Evolutionary conservation across 805 yeast genomes (phyloP), one percentile per base, ranked within the genome.

Genomic region (Metahyphopichia silvanorum): DNA sequence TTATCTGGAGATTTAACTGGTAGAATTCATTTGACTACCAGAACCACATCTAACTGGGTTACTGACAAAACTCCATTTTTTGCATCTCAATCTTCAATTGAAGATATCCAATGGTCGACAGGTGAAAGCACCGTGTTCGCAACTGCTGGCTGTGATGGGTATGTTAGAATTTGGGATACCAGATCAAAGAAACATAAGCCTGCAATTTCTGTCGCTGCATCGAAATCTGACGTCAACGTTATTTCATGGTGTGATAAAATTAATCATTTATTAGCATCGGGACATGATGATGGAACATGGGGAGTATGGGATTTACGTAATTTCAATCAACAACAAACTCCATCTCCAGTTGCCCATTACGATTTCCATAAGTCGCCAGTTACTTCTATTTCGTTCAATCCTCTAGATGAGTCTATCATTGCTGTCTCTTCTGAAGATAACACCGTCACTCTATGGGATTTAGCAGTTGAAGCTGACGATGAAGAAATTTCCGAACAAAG

Each of bases 381-480:
- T 50, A 93, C 98, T 1, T 82, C 96, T 5, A 87, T 93, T 43
- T 82, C 91, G 40, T 93, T 91, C 72, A 89, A 89, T 55, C 98
- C 98, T 31, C 69, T 82, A 44, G 98, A 93, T 57, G 98, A 93
- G 62, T 86, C 96, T 1, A 87, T 89, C 41, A 76, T 93, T 34
- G 98, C 98, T 1, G 97, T 91, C 12, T 88, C 94, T 3, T 86
- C 95, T 1, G 98, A 89, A 56, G 98, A 93, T 61, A 88, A 88
- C 58, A 93, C 98, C 5, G 97, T 93, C 6, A 88, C 97, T 1
- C 67, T 93, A 44, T 93, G 98, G 98, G 98, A 93, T 66, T 72
- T 93, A 57, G 91, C 97, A 9, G 98, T 93, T 11, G 98, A 93
- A 66, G 98, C 98, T 3, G 98, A 89, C 59, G 98, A 93, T 55